Conservation (phyloP, 768 basidiomycete genomes). For the Lepiota subincarnata region DNA sequence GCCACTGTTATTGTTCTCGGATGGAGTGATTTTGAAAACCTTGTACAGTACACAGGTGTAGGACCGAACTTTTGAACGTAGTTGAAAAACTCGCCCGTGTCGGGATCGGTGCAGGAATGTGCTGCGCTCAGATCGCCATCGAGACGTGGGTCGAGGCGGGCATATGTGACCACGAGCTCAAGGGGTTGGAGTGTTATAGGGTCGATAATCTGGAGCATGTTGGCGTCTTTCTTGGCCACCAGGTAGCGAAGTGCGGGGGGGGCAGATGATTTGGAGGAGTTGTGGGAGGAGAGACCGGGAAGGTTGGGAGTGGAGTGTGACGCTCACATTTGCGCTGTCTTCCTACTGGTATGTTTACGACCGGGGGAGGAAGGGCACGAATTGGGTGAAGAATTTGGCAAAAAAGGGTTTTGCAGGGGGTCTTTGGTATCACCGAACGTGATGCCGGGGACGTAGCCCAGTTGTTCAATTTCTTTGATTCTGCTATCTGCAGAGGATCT, state of each 20-base stretch:
- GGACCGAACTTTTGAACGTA: not conserved
- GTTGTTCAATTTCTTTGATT: not conserved
- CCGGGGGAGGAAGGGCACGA: not conserved
- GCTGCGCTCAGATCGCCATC: slow-evolving; percentile 6
- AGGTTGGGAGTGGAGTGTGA: slow-evolving; percentile 5
- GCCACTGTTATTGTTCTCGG: not conserved
- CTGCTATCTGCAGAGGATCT: too few relatives aligned
- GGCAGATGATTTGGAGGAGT: not conserved
- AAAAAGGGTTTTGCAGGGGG: not conserved
- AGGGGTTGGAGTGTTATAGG: not conserved
- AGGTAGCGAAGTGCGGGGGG: not conserved
- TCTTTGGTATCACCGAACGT: slow-evolving; percentile 5
- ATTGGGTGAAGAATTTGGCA: not conserved
- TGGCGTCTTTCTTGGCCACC: slow-evolving; percentile 7
- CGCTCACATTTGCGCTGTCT: slow-evolving; percentile 5
- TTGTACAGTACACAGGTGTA: not conserved
- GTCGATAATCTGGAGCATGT: not conserved
- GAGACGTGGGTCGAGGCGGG: not conserved
- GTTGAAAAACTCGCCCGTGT: not conserved
- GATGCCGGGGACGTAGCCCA: not conserved
- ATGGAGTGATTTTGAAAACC: not conserved
- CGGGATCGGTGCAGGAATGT: not conserved
- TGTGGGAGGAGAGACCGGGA: slow-evolving; percentile 1
- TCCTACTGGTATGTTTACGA: not conserved
- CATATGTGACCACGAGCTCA: not conserved